Evolutionary conservation across 2,329 filamentous ascomycete genomes (phyloP), one percentile per base, ranked within the genome.

Genomic region (Penicillium sp.): DNA sequence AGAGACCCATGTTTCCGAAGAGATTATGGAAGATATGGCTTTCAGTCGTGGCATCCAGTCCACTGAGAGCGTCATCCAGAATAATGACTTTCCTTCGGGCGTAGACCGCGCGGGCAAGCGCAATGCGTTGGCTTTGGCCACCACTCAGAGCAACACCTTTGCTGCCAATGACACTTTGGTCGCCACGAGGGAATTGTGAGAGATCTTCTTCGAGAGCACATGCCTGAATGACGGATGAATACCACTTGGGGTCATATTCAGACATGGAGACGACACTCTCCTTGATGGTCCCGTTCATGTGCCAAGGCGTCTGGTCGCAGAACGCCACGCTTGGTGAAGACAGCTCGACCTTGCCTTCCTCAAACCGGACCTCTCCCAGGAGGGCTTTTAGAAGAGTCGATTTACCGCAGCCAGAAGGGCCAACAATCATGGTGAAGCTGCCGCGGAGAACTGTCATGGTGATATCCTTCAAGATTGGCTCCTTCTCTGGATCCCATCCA

Each of bases 51-150:
- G 76, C 71, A 63, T 84, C 82, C 6, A 84, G 75, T 3, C 81
- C 81, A 59, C 78, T 82, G n/a, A 84, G 75, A 20, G 80, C 77
- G 62, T 84, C 82, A 62, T 84, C 82, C 12, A 84, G 73, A 20
- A 84, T 73, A 34, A 83, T 70, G 28, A 82, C 73, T 38, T 79
- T 75, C 51, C 76, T 77, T 47, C 79, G 76, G 20, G 82, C 76
- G 66, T 84, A 85, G 10, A 83, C 72, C 14, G 82, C 82, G 56
- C 83, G 74, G 22, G 83, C 83, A n/a, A 84, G 75, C n/a, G 81
- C 78, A 63, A 84, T 78, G 52, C 82, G 77, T 61, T 83, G 81
- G 60, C 78, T 82, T 62, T 84, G 82, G 4, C 82, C 82, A 34
- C 82, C 82, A 67, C 82, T 84, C 37, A 84, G 74, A 25, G 79